phyloP scores from a whole-genome alignment of 106 monocot genomes.

The Iris macrosiphon region DNA sequence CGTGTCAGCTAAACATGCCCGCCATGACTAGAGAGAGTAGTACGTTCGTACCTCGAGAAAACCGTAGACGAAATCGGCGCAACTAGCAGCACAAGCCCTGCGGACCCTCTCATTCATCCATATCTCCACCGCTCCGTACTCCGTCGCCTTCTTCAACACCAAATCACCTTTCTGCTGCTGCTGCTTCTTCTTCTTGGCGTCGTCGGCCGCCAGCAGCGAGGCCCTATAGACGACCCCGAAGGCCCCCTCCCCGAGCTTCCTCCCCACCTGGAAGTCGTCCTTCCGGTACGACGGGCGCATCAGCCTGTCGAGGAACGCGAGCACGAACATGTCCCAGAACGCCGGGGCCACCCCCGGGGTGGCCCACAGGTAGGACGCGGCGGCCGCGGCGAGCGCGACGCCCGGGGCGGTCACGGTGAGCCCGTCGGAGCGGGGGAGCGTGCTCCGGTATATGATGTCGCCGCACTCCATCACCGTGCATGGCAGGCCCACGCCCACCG shows the following conservation, averaged over 20 bases:
- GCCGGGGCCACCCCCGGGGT: conserved; percentile 93
- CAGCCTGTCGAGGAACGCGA: conserved; percentile 71
- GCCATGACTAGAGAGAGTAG: no score
- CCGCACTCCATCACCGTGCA: conserved; percentile 99
- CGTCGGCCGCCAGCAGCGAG: conserved; percentile 40
- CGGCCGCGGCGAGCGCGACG: conserved; percentile 62
- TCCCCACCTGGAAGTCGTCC: conserved; percentile 79
- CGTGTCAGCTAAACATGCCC: no score
- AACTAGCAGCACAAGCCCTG: conserved; percentile 78
- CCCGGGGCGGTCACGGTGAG: conserved; percentile 78
- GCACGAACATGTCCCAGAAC: conserved; percentile 94
- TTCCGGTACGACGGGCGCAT: conserved; percentile 73
- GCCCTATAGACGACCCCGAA: conserved; percentile 86
- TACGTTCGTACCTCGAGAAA: conserved; percentile 99
- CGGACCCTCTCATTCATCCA: conserved; percentile 97
- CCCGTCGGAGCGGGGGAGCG: conserved; percentile 63
- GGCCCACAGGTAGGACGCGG: conserved; percentile 89
- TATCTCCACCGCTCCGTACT: conserved; percentile 96
- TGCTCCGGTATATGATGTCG: conserved; percentile 93
- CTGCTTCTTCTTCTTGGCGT: conserved; percentile 21
- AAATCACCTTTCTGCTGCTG: conserved; percentile 50
- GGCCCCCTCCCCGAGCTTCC: conserved; percentile 87
- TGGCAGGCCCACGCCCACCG: conserved; percentile 88
- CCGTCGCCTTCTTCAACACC: conserved; percentile 89
- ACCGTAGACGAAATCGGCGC: conserved; percentile 91